Conservation (phyloP, 1,284 basidiomycete species). For the Cutaneotrichosporon cutaneum region DNA sequence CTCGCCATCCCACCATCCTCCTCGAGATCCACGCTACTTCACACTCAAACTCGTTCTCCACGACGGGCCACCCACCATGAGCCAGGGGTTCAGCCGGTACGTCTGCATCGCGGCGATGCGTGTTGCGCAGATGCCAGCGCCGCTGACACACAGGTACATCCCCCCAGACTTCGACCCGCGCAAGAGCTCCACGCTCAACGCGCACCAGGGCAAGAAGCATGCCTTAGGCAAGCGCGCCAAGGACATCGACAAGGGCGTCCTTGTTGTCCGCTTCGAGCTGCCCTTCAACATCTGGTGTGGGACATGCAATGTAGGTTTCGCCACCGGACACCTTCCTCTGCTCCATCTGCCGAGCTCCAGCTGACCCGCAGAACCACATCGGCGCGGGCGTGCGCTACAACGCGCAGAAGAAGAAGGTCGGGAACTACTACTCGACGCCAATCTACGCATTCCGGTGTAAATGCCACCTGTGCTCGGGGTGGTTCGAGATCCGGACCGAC, state of each 20-base stretch:
- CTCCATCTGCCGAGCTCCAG: not conserved
- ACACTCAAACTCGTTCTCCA: not conserved
- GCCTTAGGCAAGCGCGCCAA: conserved; percentile 83
- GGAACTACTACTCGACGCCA: conserved; percentile 90
- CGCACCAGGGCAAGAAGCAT: conserved; percentile 76
- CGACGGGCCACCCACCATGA: not conserved
- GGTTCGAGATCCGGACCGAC: conserved; percentile 97
- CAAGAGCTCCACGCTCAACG: conserved; percentile 76
- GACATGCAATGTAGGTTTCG: conserved; percentile 65
- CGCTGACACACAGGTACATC: conserved; percentile 72
- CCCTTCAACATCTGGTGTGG: conserved; percentile 99
- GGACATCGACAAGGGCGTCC: conserved; percentile 88
- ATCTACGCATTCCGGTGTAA: conserved; percentile 95
- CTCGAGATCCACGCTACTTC: not conserved
- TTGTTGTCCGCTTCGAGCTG: conserved; percentile 84
- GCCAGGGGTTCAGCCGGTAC: conserved; percentile 69
- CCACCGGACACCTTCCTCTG: not conserved
- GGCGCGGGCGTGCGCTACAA: conserved; percentile 98
- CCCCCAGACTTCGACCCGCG: conserved; percentile 86
- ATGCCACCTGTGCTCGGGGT: conserved; percentile 86
- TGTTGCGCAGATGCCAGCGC: conserved; percentile 41
- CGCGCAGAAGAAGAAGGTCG: conserved; percentile 95
- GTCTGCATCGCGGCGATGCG: not conserved
- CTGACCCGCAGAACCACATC: conserved; percentile 66
- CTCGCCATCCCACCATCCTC: not conserved